These are phyloP conservation scores for Tuber borchii DNA, from an alignment of 495 filamentous ascomycete genomes.

Conservation along the genomic window DNA sequence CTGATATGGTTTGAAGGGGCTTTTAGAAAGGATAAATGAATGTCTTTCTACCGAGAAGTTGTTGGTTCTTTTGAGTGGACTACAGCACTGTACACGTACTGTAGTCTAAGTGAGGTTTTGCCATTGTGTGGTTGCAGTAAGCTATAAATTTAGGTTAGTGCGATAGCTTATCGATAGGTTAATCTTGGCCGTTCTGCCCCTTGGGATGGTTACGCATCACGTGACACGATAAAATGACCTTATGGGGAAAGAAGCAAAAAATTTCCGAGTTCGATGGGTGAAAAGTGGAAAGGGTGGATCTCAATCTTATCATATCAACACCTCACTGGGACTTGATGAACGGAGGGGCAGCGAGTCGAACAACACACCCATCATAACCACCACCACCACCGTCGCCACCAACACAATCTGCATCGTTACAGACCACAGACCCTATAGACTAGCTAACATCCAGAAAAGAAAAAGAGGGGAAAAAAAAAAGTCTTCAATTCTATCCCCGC, in stretches of 20 bases:
- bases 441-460: neutral
- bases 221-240: neutral
- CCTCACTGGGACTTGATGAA: neutral
- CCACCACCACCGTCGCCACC: neutral
- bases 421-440: neutral
- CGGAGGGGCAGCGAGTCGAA: neutral
- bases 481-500: neutral
- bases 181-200: neutral
- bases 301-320: neutral
- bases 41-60: neutral
- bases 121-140: neutral
- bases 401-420: neutral
- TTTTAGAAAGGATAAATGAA: neutral
- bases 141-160: neutral
- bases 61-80: neutral
- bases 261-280: neutral
- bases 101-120: neutral
- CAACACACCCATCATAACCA: neutral
- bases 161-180: neutral
- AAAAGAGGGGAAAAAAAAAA: constrained; percentile 5
- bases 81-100: too few relatives aligned
- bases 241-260: neutral
- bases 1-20: neutral
- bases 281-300: neutral
- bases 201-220: neutral